Evolutionary conservation across 345 rosid species (phyloP).

Genomic region (Jatropha curcas): DNA sequence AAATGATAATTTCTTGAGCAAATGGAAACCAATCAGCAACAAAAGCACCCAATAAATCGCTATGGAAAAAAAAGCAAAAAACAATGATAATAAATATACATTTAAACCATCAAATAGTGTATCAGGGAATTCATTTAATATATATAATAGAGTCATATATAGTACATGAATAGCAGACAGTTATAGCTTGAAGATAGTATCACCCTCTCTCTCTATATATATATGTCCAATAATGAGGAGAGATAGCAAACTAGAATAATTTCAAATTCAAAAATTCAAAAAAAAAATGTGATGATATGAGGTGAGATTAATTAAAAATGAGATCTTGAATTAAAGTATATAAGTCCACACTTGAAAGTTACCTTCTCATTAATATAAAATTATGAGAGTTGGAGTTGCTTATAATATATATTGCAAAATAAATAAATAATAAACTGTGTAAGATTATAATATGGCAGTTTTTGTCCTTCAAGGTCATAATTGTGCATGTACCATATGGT

Average conservation of each 20-base stretch:
- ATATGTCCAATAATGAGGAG: too few species aligned
- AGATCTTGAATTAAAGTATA: too few species aligned
- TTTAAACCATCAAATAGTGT: slow-evolving; percentile 2
- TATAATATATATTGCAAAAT: background rate
- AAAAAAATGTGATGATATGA: too few species aligned
- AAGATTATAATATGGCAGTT: slow-evolving; percentile 12
- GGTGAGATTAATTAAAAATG: too few species aligned
- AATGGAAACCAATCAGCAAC: slow-evolving; percentile 4
- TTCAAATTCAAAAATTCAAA: too few species aligned
- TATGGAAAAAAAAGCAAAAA: background rate
- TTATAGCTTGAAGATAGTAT: too few species aligned
- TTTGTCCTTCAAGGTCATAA: slow-evolving; percentile 4
- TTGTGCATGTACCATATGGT: slow-evolving; percentile 26
- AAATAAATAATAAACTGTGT: background rate
- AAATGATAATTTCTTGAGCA: slow-evolving; percentile 12
- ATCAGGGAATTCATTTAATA: background rate
- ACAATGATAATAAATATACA: slow-evolving; percentile 10
- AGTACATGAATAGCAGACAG: too few species aligned
- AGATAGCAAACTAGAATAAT: background rate
- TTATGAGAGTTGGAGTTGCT: background rate
- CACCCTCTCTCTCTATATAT: too few species aligned
- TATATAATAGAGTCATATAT: too few species aligned
- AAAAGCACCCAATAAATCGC: slow-evolving; percentile 19
- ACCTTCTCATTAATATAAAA: too few species aligned
- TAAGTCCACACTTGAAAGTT: too few species aligned